Percentiles rank a stretch among this genome's conserved stretches.
phyloP scores from a whole-genome alignment of 495 filamentous ascomycete species.

The Aspergillus steynii region DNA sequence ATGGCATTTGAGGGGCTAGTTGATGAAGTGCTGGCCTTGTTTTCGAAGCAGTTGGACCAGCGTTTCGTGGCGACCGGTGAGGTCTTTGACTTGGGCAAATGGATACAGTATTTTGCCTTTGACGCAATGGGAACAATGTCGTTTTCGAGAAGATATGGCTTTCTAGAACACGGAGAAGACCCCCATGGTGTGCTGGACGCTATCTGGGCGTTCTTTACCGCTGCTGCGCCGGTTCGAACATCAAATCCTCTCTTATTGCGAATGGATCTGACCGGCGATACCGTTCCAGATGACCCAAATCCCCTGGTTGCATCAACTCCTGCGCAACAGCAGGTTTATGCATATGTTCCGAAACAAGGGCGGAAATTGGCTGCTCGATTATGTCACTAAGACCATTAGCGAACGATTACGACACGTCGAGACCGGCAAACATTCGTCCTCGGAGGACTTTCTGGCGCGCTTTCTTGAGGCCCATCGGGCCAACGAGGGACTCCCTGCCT shows the following conservation, averaged over 20 bases:
- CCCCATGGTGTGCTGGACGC: conserved; percentile 31
- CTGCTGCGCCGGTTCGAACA: conserved; percentile 24
- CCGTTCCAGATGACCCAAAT: conserved; percentile 41
- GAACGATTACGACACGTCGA: background rate
- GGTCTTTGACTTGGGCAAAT: conserved; percentile 35
- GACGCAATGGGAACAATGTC: conserved; percentile 45
- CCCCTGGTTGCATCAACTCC: conserved; percentile 45
- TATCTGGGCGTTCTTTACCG: conserved; percentile 21
- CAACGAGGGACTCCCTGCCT: background rate
- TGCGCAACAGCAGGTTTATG: conserved; percentile 49
- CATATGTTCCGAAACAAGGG: background rate
- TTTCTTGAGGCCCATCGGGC: too few species aligned
- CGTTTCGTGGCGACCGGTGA: conserved; percentile 24
- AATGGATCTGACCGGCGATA: background rate
- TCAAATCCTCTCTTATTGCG: background rate
- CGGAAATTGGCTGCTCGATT: background rate
- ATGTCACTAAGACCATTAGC: background rate
- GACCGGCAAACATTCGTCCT: too few species aligned
- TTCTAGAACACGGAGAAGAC: conserved; percentile 42
- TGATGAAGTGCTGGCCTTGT: conserved; percentile 25
- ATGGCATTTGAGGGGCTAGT: conserved; percentile 31
- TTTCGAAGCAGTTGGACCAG: conserved; percentile 23
- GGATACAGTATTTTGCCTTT: conserved; percentile 50
- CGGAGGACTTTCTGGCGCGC: too few species aligned
- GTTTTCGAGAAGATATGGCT: conserved; percentile 41